Evolutionary conservation across 192 early-diverging fungal genomes (phyloP).

Genomic region (Chytriomyces sp.): DNA sequence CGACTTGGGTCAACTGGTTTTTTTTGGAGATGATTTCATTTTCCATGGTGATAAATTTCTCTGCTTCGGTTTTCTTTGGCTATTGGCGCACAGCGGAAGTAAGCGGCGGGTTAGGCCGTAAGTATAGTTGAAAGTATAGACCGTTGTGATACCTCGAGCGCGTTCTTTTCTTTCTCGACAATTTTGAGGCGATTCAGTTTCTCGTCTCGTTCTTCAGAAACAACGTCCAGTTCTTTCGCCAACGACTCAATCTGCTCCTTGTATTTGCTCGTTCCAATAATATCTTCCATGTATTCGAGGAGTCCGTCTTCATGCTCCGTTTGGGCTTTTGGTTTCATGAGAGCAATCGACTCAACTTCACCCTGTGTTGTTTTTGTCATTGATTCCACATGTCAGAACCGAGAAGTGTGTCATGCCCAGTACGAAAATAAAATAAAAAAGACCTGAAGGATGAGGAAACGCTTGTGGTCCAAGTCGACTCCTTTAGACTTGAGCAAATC

Average conservation of each 20-base stretch:
- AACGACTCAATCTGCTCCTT: constrained; percentile 84
- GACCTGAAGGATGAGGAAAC: constrained; percentile 92
- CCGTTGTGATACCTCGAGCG: constrained; percentile 65
- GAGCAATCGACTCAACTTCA: constrained; percentile 97
- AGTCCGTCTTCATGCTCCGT: constrained; percentile 93
- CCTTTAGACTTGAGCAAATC: constrained; percentile 80
- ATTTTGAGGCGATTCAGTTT: constrained; percentile 84
- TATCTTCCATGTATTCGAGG: constrained; percentile 97
- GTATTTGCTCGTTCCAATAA: constrained; percentile 91
- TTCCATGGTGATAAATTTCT: constrained; percentile 77
- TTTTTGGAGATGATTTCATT: constrained; percentile 77
- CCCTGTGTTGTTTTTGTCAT: constrained; percentile 61
- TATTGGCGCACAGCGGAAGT: background rate
- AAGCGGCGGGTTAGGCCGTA: background rate
- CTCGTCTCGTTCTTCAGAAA: constrained; percentile 79
- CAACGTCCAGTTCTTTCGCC: constrained; percentile 67
- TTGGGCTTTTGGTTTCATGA: constrained; percentile 95
- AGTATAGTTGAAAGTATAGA: background rate
- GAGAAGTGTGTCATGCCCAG: background rate
- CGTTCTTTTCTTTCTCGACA: constrained; percentile 85
- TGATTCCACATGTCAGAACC: background rate
- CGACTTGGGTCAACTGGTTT: constrained; percentile 77
- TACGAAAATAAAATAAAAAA: background rate
- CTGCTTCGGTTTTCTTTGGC: constrained; percentile 80
- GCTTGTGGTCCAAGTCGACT: constrained; percentile 96